A percentile compares a stretch with the other conserved stretches of the same genome.
Evolutionary conservation across 139 green algal genomes (phyloP).

Genomic region (Chlorella sp.): DNA sequence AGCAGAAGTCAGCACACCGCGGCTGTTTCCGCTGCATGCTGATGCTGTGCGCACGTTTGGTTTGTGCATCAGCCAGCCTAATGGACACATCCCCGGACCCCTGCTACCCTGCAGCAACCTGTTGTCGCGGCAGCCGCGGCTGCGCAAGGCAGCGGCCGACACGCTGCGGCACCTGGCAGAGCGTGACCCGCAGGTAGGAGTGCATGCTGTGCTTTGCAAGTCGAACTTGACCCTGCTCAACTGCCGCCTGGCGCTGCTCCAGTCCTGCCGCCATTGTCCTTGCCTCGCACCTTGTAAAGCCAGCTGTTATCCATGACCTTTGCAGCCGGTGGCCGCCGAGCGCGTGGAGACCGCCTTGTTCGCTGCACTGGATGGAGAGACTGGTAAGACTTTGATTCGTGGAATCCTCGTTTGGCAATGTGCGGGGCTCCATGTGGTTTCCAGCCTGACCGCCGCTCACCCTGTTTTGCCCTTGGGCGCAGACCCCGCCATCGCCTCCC

Average conservation of each 20-base stretch:
- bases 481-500: constrained; percentile 42
- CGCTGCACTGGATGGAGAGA: constrained; percentile 84
- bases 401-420: neutral
- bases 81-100: too few relatives aligned
- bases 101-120: constrained; percentile 43
- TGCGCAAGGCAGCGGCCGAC: constrained; percentile 82
- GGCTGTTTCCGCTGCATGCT: too few relatives aligned
- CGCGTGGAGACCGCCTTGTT: constrained; percentile 80
- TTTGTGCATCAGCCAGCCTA: neutral
- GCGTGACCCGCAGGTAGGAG: constrained; percentile 56
- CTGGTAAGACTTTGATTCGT: constrained; percentile 15
- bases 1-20: too few relatives aligned
- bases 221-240: too few relatives aligned
- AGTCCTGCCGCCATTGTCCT: too few relatives aligned
- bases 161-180: constrained; percentile 92
- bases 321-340: constrained; percentile 44
- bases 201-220: too few relatives aligned
- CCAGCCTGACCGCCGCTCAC: too few relatives aligned
- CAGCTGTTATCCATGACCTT: too few relatives aligned
- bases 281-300: too few relatives aligned
- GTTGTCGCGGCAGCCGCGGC: constrained; percentile 68
- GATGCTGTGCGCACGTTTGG: neutral
- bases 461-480: too few relatives aligned
- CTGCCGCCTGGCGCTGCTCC: too few relatives aligned
- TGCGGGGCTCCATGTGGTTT: too few relatives aligned